Conservation (phyloP, 2,329 filamentous ascomycete genomes). For the Fusarium xylarioides region DNA sequence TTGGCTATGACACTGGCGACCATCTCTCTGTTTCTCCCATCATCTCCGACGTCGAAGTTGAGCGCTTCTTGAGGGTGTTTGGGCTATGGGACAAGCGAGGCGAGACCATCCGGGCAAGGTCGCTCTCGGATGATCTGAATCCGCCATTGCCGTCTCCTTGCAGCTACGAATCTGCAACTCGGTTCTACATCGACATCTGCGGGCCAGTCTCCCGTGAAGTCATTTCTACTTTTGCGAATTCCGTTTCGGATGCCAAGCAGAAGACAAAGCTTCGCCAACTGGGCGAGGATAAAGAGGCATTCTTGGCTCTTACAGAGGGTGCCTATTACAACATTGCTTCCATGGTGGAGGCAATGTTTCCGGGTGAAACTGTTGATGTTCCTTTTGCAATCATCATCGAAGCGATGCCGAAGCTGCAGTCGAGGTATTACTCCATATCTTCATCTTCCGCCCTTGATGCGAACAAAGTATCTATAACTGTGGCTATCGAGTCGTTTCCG, state of each 20-base stretch:
- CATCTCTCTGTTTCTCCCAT: neutral
- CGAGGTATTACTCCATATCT: neutral
- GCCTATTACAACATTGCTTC: neutral
- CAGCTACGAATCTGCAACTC: neutral
- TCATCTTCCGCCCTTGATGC: rapidly evolving
- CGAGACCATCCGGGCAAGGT: neutral
- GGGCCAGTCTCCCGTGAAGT: neutral
- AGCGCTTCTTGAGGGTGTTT: neutral
- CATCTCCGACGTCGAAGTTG: rapidly evolving
- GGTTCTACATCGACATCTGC: neutral
- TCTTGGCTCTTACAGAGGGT: neutral
- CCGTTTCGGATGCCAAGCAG: neutral
- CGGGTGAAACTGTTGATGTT: rapidly evolving
- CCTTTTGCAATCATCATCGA: neutral
- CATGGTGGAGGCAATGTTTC: neutral
- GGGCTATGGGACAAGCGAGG: neutral
- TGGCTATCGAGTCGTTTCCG: neutral
- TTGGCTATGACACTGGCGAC: neutral
- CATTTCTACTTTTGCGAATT: neutral
- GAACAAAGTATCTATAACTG: rapidly evolving
- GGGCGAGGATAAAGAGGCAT: neutral
- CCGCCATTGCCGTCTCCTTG: rapidly evolving
- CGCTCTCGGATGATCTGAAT: rapidly evolving
- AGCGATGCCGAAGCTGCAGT: neutral
- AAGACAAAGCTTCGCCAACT: neutral